Percentiles rank a stretch among this genome's conserved stretches.
phyloP scores from a whole-genome alignment of 192 early-diverging fungal species.

The Linnemannia hyalina region DNA sequence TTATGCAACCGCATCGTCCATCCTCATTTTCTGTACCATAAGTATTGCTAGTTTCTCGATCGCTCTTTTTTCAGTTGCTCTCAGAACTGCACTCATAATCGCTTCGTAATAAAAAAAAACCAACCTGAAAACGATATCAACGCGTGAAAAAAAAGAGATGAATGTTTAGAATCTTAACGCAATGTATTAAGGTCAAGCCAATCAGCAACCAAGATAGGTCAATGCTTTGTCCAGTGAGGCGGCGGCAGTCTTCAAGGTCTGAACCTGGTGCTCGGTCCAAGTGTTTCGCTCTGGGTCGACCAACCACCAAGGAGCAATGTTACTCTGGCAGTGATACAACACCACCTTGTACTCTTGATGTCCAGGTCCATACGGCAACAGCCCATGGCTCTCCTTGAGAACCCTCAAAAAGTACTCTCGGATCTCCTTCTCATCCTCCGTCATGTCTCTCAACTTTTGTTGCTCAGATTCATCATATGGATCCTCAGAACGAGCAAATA shows the following conservation, averaged over 20 bases:
- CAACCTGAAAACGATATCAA: not conserved
- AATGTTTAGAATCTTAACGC: not conserved
- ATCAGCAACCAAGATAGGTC: slow-evolving; percentile 37
- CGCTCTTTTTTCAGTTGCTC: slow-evolving; percentile 8
- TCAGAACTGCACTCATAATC: not conserved
- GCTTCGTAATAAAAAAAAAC: not conserved
- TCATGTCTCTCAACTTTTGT: slow-evolving; percentile 39
- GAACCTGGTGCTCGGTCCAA: slow-evolving; percentile 39
- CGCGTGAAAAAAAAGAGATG: not conserved
- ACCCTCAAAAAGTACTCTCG: slow-evolving; percentile 29
- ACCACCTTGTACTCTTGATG: slow-evolving; percentile 49
- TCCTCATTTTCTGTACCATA: slow-evolving; percentile 9
- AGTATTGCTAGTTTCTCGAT: not conserved
- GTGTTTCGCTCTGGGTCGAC: slow-evolving; percentile 12
- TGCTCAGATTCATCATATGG: slow-evolving; percentile 39
- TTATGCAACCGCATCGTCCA: not conserved
- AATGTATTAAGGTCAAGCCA: not conserved
- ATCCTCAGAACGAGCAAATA: slow-evolving; percentile 38
- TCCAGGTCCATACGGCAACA: slow-evolving; percentile 20
- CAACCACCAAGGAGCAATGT: slow-evolving; percentile 53
- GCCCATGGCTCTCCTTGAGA: slow-evolving; percentile 27
- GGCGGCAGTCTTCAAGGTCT: slow-evolving; percentile 28
- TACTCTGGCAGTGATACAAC: slow-evolving; percentile 34
- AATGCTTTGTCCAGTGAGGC: slow-evolving; percentile 39
- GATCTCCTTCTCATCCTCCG: slow-evolving; percentile 32